These are phyloP conservation scores for Jacaranda mimosifolia DNA, from an alignment of 257 asterid genomes.

Conservation along the genomic window DNA sequence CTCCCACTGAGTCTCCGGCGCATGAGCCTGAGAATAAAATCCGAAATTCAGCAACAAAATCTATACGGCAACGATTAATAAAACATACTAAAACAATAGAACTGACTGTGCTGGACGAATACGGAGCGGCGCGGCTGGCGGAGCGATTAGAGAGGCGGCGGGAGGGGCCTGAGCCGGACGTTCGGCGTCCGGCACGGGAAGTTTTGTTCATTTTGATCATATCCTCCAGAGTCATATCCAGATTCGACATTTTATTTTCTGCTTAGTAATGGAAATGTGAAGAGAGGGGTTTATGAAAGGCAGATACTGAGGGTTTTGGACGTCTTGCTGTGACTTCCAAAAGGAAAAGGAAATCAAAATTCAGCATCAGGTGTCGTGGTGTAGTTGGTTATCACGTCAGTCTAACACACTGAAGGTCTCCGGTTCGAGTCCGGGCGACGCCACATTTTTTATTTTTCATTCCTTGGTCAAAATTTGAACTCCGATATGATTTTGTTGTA, in stretches of 20 bases:
- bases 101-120: constrained; percentile 37
- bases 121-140: constrained; percentile 39
- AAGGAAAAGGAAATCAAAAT: background rate
- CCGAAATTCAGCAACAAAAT: constrained; percentile 10
- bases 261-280: background rate
- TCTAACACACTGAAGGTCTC: constrained; percentile 92
- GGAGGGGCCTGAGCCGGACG: constrained; percentile 25
- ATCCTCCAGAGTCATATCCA: constrained; percentile 59
- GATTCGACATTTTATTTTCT: constrained; percentile 39
- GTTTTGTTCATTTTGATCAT: constrained; percentile 42
- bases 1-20: constrained; percentile 35
- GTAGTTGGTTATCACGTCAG: constrained; percentile 94
- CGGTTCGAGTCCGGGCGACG: constrained; percentile 69
- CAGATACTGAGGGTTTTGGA: background rate
- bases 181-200: background rate
- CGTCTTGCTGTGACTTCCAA: background rate
- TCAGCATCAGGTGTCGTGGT: constrained; percentile 61
- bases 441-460: constrained; percentile 30
- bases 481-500: background rate
- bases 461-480: background rate
- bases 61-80: background rate
- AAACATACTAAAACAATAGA: background rate
- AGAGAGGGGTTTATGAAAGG: constrained; percentile 9
- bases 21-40: constrained; percentile 20
- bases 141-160: constrained; percentile 38